Evolutionary conservation across 179 eudicot genomes (phyloP).

Genomic region (Carnegiea gigantea): DNA sequence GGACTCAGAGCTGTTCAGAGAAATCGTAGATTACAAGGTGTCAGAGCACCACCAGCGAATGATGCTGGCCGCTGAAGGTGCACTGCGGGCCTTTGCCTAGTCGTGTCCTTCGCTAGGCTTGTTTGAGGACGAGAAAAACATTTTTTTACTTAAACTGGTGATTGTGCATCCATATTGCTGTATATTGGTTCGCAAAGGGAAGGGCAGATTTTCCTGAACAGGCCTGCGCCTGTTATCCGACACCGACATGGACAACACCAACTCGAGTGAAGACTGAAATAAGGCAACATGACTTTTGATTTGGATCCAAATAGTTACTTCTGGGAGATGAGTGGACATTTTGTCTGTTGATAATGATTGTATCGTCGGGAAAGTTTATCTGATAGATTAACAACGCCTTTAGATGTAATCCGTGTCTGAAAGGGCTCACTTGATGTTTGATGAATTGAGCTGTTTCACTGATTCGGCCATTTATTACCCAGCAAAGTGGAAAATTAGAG

Average conservation of each 20-base stretch:
- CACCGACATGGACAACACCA: not conserved
- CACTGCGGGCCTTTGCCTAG: slow-evolving; percentile 15
- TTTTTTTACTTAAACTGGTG: not conserved
- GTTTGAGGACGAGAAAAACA: not conserved
- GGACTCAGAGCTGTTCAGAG: slow-evolving; percentile 69
- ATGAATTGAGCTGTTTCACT: too few species aligned
- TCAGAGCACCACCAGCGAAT: slow-evolving; percentile 83
- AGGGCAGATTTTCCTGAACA: not conserved
- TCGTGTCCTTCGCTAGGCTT: not conserved
- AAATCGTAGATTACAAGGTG: slow-evolving; percentile 88
- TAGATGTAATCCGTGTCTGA: too few species aligned
- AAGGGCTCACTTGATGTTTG: too few species aligned
- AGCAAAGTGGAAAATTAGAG: too few species aligned
- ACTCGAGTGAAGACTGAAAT: not conserved
- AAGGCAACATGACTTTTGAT: not conserved
- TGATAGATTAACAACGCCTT: too few species aligned
- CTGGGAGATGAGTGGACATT: too few species aligned
- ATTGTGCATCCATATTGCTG: not conserved
- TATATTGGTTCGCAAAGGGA: not conserved
- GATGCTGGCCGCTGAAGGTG: slow-evolving; percentile 59
- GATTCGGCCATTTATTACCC: too few species aligned
- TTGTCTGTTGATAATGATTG: too few species aligned
- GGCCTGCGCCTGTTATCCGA: not conserved
- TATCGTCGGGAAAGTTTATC: too few species aligned
- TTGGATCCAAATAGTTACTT: too few species aligned